Conservation (phyloP, 23 red algal species). For the Gracilaria gracilis region DNA sequence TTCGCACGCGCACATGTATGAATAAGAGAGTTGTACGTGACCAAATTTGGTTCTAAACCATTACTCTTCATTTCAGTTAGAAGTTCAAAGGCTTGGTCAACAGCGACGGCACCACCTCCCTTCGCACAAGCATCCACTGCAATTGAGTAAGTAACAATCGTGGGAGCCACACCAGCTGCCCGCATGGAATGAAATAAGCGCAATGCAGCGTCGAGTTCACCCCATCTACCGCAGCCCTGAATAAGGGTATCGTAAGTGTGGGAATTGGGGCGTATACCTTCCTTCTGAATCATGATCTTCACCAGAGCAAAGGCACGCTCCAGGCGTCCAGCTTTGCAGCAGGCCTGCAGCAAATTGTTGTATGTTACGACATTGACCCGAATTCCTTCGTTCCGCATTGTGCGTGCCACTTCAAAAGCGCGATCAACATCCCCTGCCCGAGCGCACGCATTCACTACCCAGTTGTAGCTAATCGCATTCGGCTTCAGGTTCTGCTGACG, state of each 20-base stretch:
- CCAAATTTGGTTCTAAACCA: slow-evolving; percentile 73
- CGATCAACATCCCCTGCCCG: slow-evolving; percentile 67
- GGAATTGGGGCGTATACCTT: slow-evolving; percentile 70
- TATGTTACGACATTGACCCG: slow-evolving; percentile 76
- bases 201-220: slow-evolving; percentile 68
- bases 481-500: slow-evolving; percentile 34
- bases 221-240: slow-evolving; percentile 74
- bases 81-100: slow-evolving; percentile 47
- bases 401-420: slow-evolving; percentile 70
- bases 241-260: slow-evolving; percentile 79
- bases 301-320: slow-evolving; percentile 85
- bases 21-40: slow-evolving; percentile 82
- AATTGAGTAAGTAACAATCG: slow-evolving; percentile 71
- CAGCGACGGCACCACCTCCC: slow-evolving; percentile 50
- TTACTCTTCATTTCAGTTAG: slow-evolving; percentile 54
- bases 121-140: slow-evolving; percentile 77
- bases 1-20: slow-evolving; percentile 58
- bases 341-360: slow-evolving; percentile 82
- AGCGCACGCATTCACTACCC: slow-evolving; percentile 78
- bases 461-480: slow-evolving; percentile 74
- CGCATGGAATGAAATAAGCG: slow-evolving; percentile 68
- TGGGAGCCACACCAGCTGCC: slow-evolving; percentile 61
- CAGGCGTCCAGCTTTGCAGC: slow-evolving; percentile 63
- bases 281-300: slow-evolving; percentile 75
- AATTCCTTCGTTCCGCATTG: slow-evolving; percentile 66